Evolutionary conservation across 352 stramenopile species (phyloP), one percentile per base, ranked within the genome.

Genomic region (Peronospora farinosa): DNA sequence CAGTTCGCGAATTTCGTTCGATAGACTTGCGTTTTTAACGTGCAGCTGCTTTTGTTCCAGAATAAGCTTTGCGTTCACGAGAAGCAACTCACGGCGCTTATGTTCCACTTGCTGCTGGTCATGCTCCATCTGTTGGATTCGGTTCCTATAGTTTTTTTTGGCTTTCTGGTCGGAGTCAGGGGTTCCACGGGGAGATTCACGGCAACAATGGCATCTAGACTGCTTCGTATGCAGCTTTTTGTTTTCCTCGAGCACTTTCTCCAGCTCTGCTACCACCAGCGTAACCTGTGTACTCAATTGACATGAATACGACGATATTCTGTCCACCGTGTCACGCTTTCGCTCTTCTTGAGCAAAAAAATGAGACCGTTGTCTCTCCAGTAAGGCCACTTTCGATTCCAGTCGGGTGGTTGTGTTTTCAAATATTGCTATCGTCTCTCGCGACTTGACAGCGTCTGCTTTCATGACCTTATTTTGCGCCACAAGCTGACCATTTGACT

Each of bases 41-140:
- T 80, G 70, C 4, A 80, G 47, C 33, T 83, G 72, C 36, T 78
- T 76, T 10, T 84, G 77, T 9, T 83, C 71, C 43, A 84, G 77
- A 11, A 83, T 68, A 19, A 86, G 61, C 39, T 84, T 84, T 5
- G 77, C 68, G 23, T 88, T 88, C 12, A 79, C 64, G 7, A 88
- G 50, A 21, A 88, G 54, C 5, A 88, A 50, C 30, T 84, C 77
- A n/a, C 77, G 62, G 8, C 74, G 71, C 38, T 83, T 88, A 13
- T 67, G 51, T n/a, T 74, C 62, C 27, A 78, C 65, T 8, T 65
- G 52, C 9, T 69, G 40, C 40, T 77, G 74, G 8, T 54, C 55
- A 11, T 69, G 41, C 13, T 88, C 72, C 4, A 86, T 50, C 21
- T 81, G 69, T 5, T 72, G 67, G n/a, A 88, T 69, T 3, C 60